Conservation (phyloP, 176 grass and related monocot genomes). For the Oryza nivara region DNA sequence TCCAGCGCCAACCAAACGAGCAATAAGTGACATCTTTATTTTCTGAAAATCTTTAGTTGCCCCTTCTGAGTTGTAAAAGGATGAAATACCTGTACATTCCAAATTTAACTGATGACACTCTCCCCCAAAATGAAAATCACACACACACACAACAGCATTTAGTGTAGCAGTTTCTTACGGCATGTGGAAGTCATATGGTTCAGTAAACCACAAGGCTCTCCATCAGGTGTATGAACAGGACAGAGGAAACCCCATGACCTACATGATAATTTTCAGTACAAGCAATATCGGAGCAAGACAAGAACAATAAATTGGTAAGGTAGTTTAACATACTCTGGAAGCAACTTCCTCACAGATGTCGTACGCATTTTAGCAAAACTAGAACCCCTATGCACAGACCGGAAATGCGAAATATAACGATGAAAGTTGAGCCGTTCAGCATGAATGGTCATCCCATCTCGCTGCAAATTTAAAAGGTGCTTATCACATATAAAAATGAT, state of each 20-base stretch:
- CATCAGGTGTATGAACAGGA: slow-evolving; percentile 96
- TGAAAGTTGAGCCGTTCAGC: slow-evolving; percentile 87
- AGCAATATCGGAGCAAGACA: slow-evolving; percentile 27
- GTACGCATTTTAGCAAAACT: slow-evolving; percentile 95
- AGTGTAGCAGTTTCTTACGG: slow-evolving; percentile 64
- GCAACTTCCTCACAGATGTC: slow-evolving; percentile 89
- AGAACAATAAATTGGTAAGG: slow-evolving; percentile 31
- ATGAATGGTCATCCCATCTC: slow-evolving; percentile 90
- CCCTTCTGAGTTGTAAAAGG: slow-evolving; percentile 81
- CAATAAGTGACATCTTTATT: slow-evolving; percentile 71
- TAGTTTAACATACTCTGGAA: slow-evolving; percentile 79
- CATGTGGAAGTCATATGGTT: slow-evolving; percentile 91
- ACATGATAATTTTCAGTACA: slow-evolving; percentile 37
- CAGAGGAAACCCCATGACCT: slow-evolving; percentile 98
- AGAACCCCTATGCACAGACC: slow-evolving; percentile 91
- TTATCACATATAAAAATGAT: slow-evolving; percentile 33
- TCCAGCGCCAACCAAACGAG: slow-evolving; percentile 70
- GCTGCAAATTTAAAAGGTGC: slow-evolving; percentile 56
- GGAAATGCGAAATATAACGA: slow-evolving; percentile 92
- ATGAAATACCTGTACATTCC: slow-evolving; percentile 67
- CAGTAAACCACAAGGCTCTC: slow-evolving; percentile 88
- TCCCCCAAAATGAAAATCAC: slow-evolving; percentile 9
- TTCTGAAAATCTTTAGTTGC: slow-evolving; percentile 63
- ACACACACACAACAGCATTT: neutral
- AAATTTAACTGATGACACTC: neutral